These are phyloP conservation scores for Telopea speciosissima DNA, from an alignment of 177 flowering plant species.

Conservation along the genomic window DNA sequence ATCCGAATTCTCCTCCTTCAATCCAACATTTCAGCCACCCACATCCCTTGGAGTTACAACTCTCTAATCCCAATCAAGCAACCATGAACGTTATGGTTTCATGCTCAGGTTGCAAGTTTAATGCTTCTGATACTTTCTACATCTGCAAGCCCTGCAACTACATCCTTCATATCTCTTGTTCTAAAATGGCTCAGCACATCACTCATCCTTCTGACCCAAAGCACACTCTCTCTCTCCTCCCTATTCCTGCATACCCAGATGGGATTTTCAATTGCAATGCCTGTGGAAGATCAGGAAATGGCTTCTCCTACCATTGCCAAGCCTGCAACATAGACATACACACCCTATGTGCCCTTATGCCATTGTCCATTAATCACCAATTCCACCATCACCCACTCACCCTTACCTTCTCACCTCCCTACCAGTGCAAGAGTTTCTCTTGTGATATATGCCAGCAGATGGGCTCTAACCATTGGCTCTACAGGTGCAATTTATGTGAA, in stretches of 20 bases:
- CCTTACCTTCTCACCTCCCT: constrained; percentile 25
- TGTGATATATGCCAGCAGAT: constrained; percentile 28
- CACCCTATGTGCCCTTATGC: constrained; percentile 30
- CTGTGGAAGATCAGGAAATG: constrained; percentile 29
- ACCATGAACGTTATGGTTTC: not conserved
- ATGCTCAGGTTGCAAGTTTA: constrained; percentile 15
- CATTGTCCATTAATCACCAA: constrained; percentile 18
- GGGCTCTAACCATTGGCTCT: constrained; percentile 31
- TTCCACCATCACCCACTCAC: constrained; percentile 30
- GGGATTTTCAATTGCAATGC: constrained; percentile 35
- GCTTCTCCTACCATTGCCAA: constrained; percentile 41
- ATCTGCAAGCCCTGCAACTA: constrained; percentile 15
- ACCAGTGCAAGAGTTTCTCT: constrained; percentile 17
- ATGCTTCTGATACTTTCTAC: constrained; percentile 10
- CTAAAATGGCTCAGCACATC: constrained; percentile 17
- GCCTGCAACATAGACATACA: constrained; percentile 36
- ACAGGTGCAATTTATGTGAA: constrained; percentile 25
- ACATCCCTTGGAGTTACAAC: constrained; percentile 17
- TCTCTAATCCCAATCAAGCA: constrained; percentile 2
- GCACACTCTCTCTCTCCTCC: constrained; percentile 22
- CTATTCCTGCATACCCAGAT: too few relatives aligned
- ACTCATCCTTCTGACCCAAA: constrained; percentile 28
- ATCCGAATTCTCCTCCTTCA: constrained; percentile 4
- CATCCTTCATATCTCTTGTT: constrained; percentile 19
- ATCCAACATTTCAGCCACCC: constrained; percentile 28